A percentile compares a stretch with the other conserved stretches of the same genome.
phyloP scores from a whole-genome alignment of 75 land plant genomes.

The Ceratopteris richardii region DNA sequence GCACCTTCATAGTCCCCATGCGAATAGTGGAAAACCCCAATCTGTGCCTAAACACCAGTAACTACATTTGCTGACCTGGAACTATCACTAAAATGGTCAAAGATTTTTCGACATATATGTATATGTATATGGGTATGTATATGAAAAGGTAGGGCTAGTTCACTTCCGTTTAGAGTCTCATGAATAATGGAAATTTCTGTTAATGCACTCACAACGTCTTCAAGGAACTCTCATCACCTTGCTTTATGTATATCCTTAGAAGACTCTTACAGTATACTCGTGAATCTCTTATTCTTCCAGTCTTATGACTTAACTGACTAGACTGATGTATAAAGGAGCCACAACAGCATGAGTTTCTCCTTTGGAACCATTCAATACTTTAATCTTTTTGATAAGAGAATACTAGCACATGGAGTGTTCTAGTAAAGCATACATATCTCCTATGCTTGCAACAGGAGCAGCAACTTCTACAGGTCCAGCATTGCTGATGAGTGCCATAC shows the following conservation, averaged over 20 bases:
- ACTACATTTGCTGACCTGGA: slow-evolving; percentile 64
- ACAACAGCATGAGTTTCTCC: slow-evolving; percentile 66
- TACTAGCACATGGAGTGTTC: slow-evolving; percentile 58
- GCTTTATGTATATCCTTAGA: slow-evolving; percentile 51
- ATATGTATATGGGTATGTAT: too few species aligned
- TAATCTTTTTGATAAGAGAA: slow-evolving; percentile 80
- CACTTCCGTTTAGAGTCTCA: slow-evolving; percentile 65
- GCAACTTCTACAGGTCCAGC: slow-evolving; percentile 74
- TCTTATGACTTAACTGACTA: slow-evolving; percentile 61
- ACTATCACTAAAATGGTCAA: slow-evolving; percentile 44
- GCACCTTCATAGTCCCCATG: slow-evolving; percentile 45
- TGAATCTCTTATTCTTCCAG: slow-evolving; percentile 64
- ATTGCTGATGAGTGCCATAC: slow-evolving; percentile 56
- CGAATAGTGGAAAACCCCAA: slow-evolving; percentile 75
- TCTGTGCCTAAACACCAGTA: slow-evolving; percentile 86
- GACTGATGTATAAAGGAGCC: slow-evolving; percentile 54
- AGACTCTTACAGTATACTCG: slow-evolving; percentile 65
- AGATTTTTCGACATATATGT: slow-evolving; percentile 67
- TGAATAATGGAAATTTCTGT: slow-evolving; percentile 67
- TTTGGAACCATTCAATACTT: slow-evolving; percentile 53
- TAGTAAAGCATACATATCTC: slow-evolving; percentile 49
- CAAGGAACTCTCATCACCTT: slow-evolving; percentile 41
- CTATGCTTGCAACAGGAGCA: slow-evolving; percentile 57
- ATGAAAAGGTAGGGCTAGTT: slow-evolving; percentile 56
- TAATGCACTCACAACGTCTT: slow-evolving; percentile 58